Evolutionary conservation across 2,329 filamentous ascomycete genomes (phyloP).

Genomic region (Tolypocladium album): DNA sequence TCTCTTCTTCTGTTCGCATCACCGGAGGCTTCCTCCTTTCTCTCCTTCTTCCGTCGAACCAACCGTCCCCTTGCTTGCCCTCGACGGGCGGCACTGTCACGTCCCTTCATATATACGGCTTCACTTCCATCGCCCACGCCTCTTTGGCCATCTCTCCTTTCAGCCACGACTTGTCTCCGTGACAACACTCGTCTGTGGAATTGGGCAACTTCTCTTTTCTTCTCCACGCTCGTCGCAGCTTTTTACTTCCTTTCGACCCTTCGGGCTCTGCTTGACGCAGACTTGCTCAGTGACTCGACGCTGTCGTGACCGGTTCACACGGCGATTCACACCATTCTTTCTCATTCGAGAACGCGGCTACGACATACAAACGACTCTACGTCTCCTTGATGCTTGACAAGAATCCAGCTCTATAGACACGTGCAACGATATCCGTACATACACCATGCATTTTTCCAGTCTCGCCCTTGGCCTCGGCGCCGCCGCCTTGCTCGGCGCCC

Average conservation of each 20-base stretch:
- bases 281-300: background rate
- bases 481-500: conserved; percentile 16
- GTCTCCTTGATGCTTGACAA: background rate
- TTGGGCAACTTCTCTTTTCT: background rate
- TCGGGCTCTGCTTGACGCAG: conserved; percentile 1
- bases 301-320: conserved; percentile 9
- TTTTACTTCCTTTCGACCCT: background rate
- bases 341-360: background rate
- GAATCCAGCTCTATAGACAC: background rate
- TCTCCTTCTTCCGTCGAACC: background rate
- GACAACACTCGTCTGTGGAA: background rate
- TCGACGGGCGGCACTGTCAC: background rate
- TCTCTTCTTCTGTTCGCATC: background rate
- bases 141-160: background rate
- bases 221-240: background rate
- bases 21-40: background rate
- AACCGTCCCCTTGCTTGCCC: background rate
- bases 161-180: background rate
- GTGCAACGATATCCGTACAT: background rate
- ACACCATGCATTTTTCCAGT: conserved; percentile 10
- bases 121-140: background rate
- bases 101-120: background rate
- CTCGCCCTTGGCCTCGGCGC: conserved; percentile 13
- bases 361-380: background rate
- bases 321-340: conserved; percentile 1